Evolutionary conservation across 1,139 yeast species (phyloP).

Genomic region (Ogataea hybrid): DNA sequence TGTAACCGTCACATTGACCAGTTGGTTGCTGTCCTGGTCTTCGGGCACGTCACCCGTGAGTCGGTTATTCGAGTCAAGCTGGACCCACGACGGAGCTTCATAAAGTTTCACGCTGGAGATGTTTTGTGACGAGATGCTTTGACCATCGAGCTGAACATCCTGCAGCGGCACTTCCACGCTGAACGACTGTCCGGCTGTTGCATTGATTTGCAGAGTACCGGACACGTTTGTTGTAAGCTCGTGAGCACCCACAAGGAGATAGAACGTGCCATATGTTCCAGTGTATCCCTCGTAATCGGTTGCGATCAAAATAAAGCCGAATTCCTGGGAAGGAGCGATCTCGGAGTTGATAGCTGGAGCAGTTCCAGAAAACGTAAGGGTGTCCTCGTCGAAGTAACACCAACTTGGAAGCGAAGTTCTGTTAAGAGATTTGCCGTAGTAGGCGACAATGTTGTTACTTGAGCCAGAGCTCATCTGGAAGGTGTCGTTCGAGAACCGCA

Average conservation of each 20-base stretch:
- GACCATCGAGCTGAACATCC: constrained; percentile 60
- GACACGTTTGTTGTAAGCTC: constrained; percentile 63
- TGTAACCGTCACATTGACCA: constrained; percentile 54
- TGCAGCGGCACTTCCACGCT: constrained; percentile 58
- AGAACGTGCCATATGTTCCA: constrained; percentile 68
- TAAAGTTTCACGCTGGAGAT: constrained; percentile 50
- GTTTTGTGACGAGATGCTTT: constrained; percentile 44
- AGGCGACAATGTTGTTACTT: constrained; percentile 52
- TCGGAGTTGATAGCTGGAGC: constrained; percentile 84
- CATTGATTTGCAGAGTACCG: constrained; percentile 55
- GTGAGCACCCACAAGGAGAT: constrained; percentile 84
- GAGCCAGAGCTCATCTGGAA: constrained; percentile 49
- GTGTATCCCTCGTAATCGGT: constrained; percentile 76
- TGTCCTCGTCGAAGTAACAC: constrained; percentile 64
- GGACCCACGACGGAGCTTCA: constrained; percentile 61
- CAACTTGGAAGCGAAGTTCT: constrained; percentile 90
- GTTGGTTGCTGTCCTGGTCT: constrained; percentile 36
- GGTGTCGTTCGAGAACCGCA: constrained; percentile 58
- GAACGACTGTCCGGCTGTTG: constrained; percentile 59
- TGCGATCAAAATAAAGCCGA: constrained; percentile 73
- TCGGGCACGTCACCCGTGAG: constrained; percentile 63
- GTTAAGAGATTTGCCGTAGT: constrained; percentile 79
- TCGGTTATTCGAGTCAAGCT: constrained; percentile 41
- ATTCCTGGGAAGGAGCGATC: constrained; percentile 82
- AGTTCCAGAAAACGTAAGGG: constrained; percentile 74